Percentiles rank a stretch among this genome's conserved stretches.
These are phyloP conservation scores for Pestalotiopsis sp. DNA, from an alignment of 2,329 filamentous ascomycete genomes.

Conservation along the genomic window DNA sequence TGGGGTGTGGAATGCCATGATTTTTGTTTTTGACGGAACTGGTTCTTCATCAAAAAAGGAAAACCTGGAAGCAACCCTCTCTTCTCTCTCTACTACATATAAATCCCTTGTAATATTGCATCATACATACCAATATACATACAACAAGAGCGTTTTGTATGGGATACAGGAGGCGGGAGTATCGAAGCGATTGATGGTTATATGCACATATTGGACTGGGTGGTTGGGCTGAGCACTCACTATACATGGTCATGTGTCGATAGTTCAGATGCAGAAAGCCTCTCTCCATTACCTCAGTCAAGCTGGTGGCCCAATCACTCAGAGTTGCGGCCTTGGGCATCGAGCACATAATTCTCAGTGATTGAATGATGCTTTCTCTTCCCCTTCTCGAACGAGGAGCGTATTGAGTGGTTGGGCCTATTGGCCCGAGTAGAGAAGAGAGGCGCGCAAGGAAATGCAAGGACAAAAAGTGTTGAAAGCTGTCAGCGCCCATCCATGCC, in stretches of 20 bases:
- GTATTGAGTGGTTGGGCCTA: neutral
- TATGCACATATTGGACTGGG: neutral
- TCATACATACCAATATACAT: neutral
- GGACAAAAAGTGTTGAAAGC: too few species aligned
- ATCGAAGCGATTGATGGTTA: neutral
- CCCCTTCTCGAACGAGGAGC: neutral
- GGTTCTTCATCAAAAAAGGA: conserved; percentile 15
- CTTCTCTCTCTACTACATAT: conserved; percentile 25
- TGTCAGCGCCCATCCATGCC: neutral
- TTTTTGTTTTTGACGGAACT: conserved; percentile 19
- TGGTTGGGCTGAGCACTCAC: neutral
- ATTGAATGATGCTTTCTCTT: neutral
- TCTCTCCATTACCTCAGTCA: neutral
- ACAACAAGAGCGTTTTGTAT: neutral
- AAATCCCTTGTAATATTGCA: conserved; percentile 11
- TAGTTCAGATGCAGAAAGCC: neutral
- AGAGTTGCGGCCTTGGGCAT: neutral
- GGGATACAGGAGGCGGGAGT: neutral
- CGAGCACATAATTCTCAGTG: neutral
- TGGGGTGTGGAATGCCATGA: conserved; percentile 20
- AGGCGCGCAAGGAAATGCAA: neutral
- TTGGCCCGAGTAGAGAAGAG: neutral
- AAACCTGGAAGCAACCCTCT: conserved; percentile 21
- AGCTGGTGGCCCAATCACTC: too few species aligned
- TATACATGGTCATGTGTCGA: neutral